Conservation (phyloP, 2,329 filamentous ascomycete species). For the Apiospora rasikravindrae region DNA sequence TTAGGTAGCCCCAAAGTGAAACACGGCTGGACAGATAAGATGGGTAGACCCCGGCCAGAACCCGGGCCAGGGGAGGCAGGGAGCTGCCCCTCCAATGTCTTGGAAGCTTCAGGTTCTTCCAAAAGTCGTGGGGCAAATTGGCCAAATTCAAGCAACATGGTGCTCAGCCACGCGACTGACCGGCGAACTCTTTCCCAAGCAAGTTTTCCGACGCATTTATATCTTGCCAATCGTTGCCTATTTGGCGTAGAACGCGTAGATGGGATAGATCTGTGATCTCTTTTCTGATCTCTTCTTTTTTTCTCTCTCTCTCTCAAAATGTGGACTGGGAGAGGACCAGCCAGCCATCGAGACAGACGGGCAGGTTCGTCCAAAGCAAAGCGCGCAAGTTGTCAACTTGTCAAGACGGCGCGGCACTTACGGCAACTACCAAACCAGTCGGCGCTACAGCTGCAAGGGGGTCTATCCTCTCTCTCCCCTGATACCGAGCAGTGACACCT, state of each 20-base stretch:
- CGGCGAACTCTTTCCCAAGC: background rate
- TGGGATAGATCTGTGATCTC: background rate
- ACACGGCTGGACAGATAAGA: background rate
- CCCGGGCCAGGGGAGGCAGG: background rate
- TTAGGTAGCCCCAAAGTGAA: constrained; percentile 5
- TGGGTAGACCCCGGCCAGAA: background rate
- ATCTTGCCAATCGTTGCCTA: constrained; percentile 3
- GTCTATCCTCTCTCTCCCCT: background rate
- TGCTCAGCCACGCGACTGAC: constrained; percentile 2
- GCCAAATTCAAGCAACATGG: constrained; percentile 3
- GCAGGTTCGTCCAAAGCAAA: background rate
- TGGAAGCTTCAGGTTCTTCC: constrained; percentile 17
- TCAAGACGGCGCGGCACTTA: background rate
- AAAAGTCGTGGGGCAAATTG: constrained; percentile 15
- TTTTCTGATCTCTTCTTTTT: background rate
- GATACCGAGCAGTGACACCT: background rate
- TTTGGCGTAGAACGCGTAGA: background rate
- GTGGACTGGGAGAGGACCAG: background rate
- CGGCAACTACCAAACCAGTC: background rate
- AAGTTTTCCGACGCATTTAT: background rate
- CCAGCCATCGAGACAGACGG: background rate
- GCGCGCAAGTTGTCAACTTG: background rate
- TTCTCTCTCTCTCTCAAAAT: too few relatives aligned
- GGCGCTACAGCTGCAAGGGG: background rate
- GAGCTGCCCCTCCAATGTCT: constrained; percentile 10